phyloP scores from a whole-genome alignment of 345 rosid species.

The Linum tenue region DNA sequence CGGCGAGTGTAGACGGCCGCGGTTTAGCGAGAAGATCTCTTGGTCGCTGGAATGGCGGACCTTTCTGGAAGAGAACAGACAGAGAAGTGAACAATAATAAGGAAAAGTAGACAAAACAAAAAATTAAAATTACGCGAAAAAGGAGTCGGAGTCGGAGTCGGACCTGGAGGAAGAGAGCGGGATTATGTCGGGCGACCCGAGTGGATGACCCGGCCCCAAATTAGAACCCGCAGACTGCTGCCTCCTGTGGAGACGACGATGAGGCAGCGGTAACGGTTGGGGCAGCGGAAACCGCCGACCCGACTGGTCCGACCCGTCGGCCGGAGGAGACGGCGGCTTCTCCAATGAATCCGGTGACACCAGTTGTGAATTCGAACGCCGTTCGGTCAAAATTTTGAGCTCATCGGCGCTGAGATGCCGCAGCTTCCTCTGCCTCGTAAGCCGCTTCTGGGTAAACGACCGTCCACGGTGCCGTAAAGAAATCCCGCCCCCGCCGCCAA shows the following conservation, averaged over 20 bases:
- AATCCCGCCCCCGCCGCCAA: neutral
- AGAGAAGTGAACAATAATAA: neutral
- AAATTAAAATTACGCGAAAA: neutral
- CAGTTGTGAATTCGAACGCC: conserved; percentile 20
- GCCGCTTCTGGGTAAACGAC: conserved; percentile 20
- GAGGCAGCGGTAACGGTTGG: conserved; percentile 57
- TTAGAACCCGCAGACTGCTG: conserved; percentile 14
- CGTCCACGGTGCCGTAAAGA: conserved; percentile 3
- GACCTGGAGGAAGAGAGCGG: conserved; percentile 3
- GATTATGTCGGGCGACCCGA: conserved; percentile 20
- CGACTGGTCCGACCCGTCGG: conserved; percentile 21
- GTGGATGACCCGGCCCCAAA: conserved; percentile 9
- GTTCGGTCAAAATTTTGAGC: conserved; percentile 19
- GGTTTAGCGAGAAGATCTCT: conserved; percentile 12
- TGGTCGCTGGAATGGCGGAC: neutral
- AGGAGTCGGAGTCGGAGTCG: neutral
- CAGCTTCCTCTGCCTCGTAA: conserved; percentile 49
- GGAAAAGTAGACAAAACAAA: neutral
- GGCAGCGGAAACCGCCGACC: conserved; percentile 41
- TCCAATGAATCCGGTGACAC: conserved; percentile 23
- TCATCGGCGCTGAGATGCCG: conserved; percentile 48
- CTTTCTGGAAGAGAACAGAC: conserved; percentile 22
- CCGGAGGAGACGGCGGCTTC: conserved; percentile 16
- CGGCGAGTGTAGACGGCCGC: neutral
- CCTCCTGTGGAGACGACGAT: conserved; percentile 8